Evolutionary conservation across 169 alveolate species (phyloP).

Genomic region (Cryptosporidium andersoni): DNA sequence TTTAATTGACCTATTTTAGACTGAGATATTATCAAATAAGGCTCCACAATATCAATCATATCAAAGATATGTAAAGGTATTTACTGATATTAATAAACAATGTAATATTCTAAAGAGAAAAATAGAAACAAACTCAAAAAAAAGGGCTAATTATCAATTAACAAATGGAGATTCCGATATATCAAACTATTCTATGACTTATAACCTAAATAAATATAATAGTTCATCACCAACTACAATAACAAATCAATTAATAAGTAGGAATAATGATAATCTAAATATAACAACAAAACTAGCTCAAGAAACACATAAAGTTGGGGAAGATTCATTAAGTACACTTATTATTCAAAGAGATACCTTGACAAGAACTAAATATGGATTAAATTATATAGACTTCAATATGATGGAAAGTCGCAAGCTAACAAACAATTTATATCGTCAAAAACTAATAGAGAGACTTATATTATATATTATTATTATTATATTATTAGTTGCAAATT

Average conservation of each 20-base stretch:
- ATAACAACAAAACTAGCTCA: constrained; percentile 63
- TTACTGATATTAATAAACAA: constrained; percentile 14
- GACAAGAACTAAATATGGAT: constrained; percentile 59
- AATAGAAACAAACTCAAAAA: background rate
- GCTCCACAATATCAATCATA: constrained; percentile 43
- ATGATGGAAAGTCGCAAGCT: constrained; percentile 62
- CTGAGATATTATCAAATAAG: constrained; percentile 30
- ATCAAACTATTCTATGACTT: no score
- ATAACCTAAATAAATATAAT: background rate
- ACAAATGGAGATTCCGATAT: no score
- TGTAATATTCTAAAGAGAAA: constrained; percentile 24
- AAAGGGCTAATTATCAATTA: background rate
- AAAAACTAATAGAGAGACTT: constrained; percentile 47
- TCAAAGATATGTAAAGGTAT: constrained; percentile 29
- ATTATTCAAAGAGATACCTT: constrained; percentile 60
- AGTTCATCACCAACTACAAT: constrained; percentile 5
- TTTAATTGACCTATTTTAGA: no score
- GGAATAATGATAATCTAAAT: constrained; percentile 46
- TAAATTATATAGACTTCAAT: constrained; percentile 47
- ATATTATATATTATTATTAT: constrained; percentile 23
- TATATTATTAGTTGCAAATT: constrained; percentile 39
- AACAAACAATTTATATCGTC: constrained; percentile 49
- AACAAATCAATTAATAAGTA: constrained; percentile 42
- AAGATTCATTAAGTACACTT: constrained; percentile 45
- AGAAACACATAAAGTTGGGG: constrained; percentile 49